Conservation (phyloP, 768 basidiomycete genomes). For the Lactifluus piperatus region DNA sequence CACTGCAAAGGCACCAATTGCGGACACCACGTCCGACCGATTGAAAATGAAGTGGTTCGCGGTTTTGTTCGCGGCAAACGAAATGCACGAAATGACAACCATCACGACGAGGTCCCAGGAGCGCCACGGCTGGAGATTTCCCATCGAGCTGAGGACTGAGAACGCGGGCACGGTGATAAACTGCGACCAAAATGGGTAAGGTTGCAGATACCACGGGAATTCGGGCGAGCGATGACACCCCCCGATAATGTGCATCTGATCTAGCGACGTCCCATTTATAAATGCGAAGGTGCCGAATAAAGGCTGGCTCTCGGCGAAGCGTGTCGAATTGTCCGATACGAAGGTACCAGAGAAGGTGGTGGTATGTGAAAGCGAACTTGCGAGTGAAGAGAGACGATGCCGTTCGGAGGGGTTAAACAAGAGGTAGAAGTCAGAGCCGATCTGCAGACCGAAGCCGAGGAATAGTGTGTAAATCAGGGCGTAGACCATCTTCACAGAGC, state of each 20-base stretch:
- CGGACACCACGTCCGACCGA: constrained; percentile 72
- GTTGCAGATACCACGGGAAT: constrained; percentile 72
- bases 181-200: constrained; percentile 66
- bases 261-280: constrained; percentile 40
- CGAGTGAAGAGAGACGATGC: constrained; percentile 42
- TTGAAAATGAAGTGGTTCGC: constrained; percentile 79
- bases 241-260: constrained; percentile 39
- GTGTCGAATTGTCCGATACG: constrained; percentile 43
- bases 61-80: constrained; percentile 67
- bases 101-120: constrained; percentile 69
- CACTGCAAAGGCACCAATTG: constrained; percentile 73
- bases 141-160: constrained; percentile 58
- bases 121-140: constrained; percentile 64
- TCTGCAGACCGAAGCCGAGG: constrained; percentile 73
- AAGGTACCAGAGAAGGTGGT: constrained; percentile 55
- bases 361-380: constrained; percentile 40
- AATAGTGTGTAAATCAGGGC: constrained; percentile 77
- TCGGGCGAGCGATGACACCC: constrained; percentile 56
- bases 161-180: constrained; percentile 68
- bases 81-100: constrained; percentile 74
- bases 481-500: constrained; percentile 79
- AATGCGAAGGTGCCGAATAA: constrained; percentile 58
- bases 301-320: constrained; percentile 33
- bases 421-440: constrained; percentile 72
- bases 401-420: constrained; percentile 53